These are phyloP conservation scores for Gynochthodes officinalis DNA, from an alignment of 257 asterid species.

Conservation along the genomic window DNA sequence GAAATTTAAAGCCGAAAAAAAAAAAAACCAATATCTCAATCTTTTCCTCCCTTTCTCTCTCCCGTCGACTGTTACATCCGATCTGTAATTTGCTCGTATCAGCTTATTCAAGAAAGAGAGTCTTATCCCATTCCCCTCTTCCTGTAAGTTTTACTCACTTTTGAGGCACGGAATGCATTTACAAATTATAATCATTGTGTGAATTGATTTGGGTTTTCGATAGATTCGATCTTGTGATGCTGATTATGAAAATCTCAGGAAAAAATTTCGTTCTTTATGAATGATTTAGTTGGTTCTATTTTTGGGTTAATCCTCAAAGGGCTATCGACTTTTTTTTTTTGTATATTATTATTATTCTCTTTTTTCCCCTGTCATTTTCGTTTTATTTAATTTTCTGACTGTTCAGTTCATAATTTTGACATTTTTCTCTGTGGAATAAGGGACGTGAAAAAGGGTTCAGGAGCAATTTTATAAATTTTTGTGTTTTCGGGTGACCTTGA, in stretches of 20 bases:
- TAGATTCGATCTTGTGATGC: slow-evolving; percentile 3
- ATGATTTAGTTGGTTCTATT: not conserved
- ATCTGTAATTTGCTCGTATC: slow-evolving; percentile 2
- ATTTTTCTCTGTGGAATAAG: not conserved
- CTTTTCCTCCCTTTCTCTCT: slow-evolving; percentile 1
- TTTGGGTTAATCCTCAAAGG: not conserved
- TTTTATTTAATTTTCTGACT: not conserved
- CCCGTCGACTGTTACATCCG: slow-evolving; percentile 8
- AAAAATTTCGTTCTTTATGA: not conserved
- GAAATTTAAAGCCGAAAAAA: not conserved
- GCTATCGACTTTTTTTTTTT: not conserved
- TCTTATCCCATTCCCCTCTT: not conserved
- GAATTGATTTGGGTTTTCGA: not conserved
- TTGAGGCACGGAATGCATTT: not conserved
- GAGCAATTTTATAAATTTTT: not conserved
- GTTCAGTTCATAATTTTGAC: not conserved
- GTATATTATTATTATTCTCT: not conserved
- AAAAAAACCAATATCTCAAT: not conserved
- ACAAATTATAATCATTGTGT: not conserved
- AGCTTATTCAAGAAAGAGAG: not conserved
- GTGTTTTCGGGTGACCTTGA: not conserved
- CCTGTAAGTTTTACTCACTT: slow-evolving; percentile 2
- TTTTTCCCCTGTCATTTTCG: not conserved
- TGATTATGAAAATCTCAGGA: not conserved
- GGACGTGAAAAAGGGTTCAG: slow-evolving; percentile 10